These are phyloP conservation scores for Cyberlindnera xylosilytica DNA, from an alignment of 805 yeast genomes.

Conservation along the genomic window DNA sequence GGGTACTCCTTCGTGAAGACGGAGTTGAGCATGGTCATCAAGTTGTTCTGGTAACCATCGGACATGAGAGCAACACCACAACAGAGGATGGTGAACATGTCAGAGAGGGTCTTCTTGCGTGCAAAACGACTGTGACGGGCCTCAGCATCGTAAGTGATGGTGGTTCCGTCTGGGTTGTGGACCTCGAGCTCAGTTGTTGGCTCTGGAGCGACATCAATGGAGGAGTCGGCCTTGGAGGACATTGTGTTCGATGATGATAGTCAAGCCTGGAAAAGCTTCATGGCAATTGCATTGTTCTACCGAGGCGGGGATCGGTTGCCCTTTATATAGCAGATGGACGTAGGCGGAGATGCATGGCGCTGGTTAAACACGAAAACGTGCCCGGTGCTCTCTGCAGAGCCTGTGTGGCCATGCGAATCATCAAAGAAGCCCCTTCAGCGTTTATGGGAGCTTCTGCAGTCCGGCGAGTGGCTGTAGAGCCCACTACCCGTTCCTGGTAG, in stretches of 20 bases:
- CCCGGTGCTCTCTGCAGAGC: no score
- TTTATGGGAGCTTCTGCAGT: no score
- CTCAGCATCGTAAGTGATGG: constrained; percentile 20
- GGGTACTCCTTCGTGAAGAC: constrained; percentile 46
- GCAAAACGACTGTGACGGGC: constrained; percentile 20
- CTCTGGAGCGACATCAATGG: neutral
- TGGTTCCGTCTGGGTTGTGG: constrained; percentile 13
- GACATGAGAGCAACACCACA: constrained; percentile 70
- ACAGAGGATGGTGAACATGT: constrained; percentile 49
- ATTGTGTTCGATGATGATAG: neutral
- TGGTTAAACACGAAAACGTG: no score
- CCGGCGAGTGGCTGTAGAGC: no score
- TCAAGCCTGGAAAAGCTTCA: no score
- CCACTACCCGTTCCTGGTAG: no score
- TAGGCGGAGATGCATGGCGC: no score
- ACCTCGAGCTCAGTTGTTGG: constrained; percentile 2
- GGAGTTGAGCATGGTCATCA: constrained; percentile 67
- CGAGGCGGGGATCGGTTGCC: no score
- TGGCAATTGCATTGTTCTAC: no score
- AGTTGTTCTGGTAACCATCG: constrained; percentile 75
- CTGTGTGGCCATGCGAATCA: no score
- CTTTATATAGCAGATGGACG: no score
- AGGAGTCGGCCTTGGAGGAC: neutral
- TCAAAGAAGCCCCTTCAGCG: no score
- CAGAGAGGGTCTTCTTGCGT: constrained; percentile 31